Evolutionary conservation across 2,329 filamentous ascomycete species (phyloP), one percentile per base, ranked within the genome.

Genomic region (Elsinoe perseae): DNA sequence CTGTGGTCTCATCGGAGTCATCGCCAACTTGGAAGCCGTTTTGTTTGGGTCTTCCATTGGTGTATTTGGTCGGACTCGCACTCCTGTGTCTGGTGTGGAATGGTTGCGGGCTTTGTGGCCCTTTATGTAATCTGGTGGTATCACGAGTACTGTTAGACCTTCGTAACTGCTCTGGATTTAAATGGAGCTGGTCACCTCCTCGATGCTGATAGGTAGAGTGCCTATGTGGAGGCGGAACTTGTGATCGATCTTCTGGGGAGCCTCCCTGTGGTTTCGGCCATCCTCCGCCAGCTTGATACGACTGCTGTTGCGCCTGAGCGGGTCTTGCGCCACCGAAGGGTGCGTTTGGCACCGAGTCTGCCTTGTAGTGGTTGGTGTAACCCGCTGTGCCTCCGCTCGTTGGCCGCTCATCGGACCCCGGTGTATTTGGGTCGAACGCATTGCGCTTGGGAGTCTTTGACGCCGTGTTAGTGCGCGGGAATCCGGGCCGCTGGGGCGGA

Each of bases 351-450:
- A 21, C 53, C 36, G 52, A 38, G 2, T 32, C 50, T 6, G 58
- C 27, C 3, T 58, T 44, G 21, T 56, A 57, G 25, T 27, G 50
- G 34, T 56, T 46, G 21, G 50, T 59, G 53, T 58, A 60, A 20
- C 53, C 53, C 2, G 77, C 76, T 10, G 76, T 77, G 57, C 75
- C 75, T 25, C 62, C 60, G 30, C 48, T 52, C 20, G 80, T 80
- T 65, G 79, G 79, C 32, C 78, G 74, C 62, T 84, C 81, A 63
- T 84, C 81, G 32, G 75, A 79, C n/a, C 77, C 80, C 28, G 79
- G 74, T 5, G 74, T 74, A n/a, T 75, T 75, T 18, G 81, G 80
- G 56, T 81, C 78, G 63, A 83, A 84, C 3, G 80, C 81, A 43
- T 73, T 70, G 64, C 74, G 80, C 62, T 74, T 79, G 34, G 78